A percentile compares a stretch with the other conserved stretches of the same genome.
Conservation (phyloP, 1,284 basidiomycete genomes). For the Tylopilus orsonianus region DNA sequence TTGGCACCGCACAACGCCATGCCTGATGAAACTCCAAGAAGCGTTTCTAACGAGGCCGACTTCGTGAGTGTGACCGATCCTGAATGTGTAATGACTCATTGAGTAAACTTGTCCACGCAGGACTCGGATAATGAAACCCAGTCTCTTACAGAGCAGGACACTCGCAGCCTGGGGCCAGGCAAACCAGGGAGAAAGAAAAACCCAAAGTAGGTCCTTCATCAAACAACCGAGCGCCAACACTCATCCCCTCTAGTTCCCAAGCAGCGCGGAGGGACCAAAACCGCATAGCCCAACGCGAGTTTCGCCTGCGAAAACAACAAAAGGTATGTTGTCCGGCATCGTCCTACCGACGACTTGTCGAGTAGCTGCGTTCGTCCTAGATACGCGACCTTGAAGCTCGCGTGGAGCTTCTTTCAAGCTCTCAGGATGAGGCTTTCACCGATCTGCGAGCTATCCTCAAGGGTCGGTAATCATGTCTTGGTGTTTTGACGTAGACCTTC, state of each 20-base stretch:
- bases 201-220: conserved; percentile 57
- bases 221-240: conserved; percentile 16
- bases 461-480: conserved; percentile 41
- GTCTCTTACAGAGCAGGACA: conserved; percentile 43
- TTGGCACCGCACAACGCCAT: conserved; percentile 8
- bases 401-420: conserved; percentile 86
- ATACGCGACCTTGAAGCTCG: conserved; percentile 91
- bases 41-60: conserved; percentile 29
- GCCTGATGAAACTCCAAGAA: conserved; percentile 33
- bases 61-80: conserved; percentile 19
- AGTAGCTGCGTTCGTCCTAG: conserved; percentile 39
- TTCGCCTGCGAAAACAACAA: conserved; percentile 86
- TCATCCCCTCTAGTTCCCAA: conserved; percentile 59
- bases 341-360: conserved; percentile 2
- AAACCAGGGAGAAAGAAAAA: conserved; percentile 85
- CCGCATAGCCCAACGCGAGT: conserved; percentile 90
- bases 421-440: conserved; percentile 82
- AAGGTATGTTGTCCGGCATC: conserved; percentile 44
- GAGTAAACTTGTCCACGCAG: conserved; percentile 31
- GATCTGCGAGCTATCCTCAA: conserved; percentile 81
- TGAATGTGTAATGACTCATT: conserved; percentile 15
- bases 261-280: conserved; percentile 87
- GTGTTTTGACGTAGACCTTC: conserved; percentile 6
- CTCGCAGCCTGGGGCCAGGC: conserved; percentile 44
- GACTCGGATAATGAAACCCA: conserved; percentile 68